Base-by-base conservation (phyloP, 202 grass and related monocot species). In the Alloteropsis angusta region DNA sequence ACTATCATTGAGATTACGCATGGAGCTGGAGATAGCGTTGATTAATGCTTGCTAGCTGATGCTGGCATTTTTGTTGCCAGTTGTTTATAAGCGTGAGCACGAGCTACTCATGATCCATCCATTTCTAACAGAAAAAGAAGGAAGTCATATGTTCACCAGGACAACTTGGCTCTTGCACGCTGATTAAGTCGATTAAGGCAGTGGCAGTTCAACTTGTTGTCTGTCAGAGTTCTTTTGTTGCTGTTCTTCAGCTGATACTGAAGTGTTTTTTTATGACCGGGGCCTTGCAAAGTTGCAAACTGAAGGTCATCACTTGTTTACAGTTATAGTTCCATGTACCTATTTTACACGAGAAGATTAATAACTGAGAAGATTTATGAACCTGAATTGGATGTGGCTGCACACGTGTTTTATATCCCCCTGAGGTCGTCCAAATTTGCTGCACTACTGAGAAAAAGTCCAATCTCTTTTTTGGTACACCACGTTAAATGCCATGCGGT, bases 21-120 rank as follows among this genome's bases (percentile, higher is more conserved):
- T 21, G 72, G 48, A 59, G 13, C 70, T 28, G 21, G 46, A 64
- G 35, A 68, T 60, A 26, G 19, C 38, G 53, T 42, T 50, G 26
- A 63, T 23, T 32, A 39, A 19, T 7, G 28, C 47, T 72, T 53
- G 30, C 5, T 50, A 72, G 18, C 6, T 35, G n/a, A n/a, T n/a
- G 47, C 47, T 14, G 9, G 6, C 45, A 6, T 48, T 50, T 22
- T 22, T 3, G 25, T 13, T 13, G 0, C 1, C 56, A 23, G n/a
- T 15, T n/a, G 16, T 15, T 21, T 47, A 46, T n/a, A 58, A 77
- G 16, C 14, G 18, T 32, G 9, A 41, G 0, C 73, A 72, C 48
- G 58, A 87, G 47, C 48, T 77, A 72, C 79, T 86, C 78, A 72
- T 65, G 56, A 17, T 54, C 56, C n/a, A 60, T 53, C 42, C 1